Evolutionary conservation across 306 rosid genomes (phyloP), one percentile per base, ranked within the genome.

Genomic region (Fragaria vesca): DNA sequence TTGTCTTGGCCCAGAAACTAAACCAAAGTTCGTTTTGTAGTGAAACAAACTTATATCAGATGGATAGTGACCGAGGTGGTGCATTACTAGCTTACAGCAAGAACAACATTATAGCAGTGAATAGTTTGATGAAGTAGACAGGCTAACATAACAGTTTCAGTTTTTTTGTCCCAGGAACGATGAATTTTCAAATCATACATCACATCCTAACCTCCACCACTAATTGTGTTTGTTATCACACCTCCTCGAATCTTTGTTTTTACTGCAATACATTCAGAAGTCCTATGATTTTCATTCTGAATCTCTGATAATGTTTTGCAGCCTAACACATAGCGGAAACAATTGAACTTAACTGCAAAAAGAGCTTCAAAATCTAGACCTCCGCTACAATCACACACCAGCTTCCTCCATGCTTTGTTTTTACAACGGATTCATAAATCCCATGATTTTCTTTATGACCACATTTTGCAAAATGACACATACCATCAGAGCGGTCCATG

Each of bases 191-290:
- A 6, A 40, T 55, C 67, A n/a, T 38, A 6, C 67, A 38, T 55
- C 76, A 73, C 40, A 54, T 36, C 24, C 36, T 38, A 73, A 73
- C 38, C 67, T 73, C 10, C 40, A 40, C 77, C 77, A 73, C 26
- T 12, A 38, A 0, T 17, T 18, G 48, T 3, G 71, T 66, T 17
- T 24, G 17, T 38, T 20, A 66, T 34, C 47, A 34, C 26, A 30
- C 32, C 32, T 6, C 15, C 6, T 57, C 12, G 9, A 42, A n/a
- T 3, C 54, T 8, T 48, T 16, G 28, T 48, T 48, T 20, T 72
- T 6, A 51, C 4, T 52, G 0, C 8, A 10, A 32, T 8, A 71
- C 6, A 34, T 72, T 52, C 48, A 51, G 12, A 28, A 28, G 30
- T 21, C 34, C 6, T 18, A 61, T 30, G 32, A 30, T 30, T 30